phyloP scores from a whole-genome alignment of 257 asterid species.

The Solanum peruvianum region DNA sequence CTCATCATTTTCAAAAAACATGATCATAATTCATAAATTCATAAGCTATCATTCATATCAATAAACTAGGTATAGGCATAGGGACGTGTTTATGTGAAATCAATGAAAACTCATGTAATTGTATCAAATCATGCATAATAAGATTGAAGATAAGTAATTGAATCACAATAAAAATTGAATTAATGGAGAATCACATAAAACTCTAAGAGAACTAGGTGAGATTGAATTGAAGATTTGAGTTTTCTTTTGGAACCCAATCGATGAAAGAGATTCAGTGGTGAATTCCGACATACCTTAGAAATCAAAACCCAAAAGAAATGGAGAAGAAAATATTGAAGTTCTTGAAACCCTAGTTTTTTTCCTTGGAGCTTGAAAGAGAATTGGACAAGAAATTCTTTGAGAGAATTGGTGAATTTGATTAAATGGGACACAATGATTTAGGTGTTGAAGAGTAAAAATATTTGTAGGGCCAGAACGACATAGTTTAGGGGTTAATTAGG shows the following conservation, averaged over 20 bases:
- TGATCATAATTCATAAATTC: background rate
- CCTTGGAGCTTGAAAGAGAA: too few relatives aligned
- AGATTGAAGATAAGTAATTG: too few relatives aligned
- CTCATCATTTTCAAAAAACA: background rate
- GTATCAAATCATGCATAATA: background rate
- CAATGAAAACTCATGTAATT: background rate
- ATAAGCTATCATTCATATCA: background rate
- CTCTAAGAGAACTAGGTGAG: background rate
- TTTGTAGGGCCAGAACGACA: background rate
- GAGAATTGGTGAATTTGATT: background rate
- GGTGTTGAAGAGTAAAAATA: background rate
- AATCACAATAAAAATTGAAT: background rate
- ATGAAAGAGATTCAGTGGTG: background rate
- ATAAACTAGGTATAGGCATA: background rate
- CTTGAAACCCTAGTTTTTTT: too few relatives aligned
- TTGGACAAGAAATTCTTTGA: background rate
- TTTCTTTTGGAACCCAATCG: background rate
- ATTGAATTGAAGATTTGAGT: background rate
- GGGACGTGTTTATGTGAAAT: background rate
- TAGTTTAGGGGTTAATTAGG: background rate
- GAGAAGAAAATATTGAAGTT: background rate
- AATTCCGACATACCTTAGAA: background rate
- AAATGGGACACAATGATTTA: background rate
- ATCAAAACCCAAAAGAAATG: background rate
- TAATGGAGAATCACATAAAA: background rate